Conservation (phyloP, 306 rosid species). For the Rosa rugosa region DNA sequence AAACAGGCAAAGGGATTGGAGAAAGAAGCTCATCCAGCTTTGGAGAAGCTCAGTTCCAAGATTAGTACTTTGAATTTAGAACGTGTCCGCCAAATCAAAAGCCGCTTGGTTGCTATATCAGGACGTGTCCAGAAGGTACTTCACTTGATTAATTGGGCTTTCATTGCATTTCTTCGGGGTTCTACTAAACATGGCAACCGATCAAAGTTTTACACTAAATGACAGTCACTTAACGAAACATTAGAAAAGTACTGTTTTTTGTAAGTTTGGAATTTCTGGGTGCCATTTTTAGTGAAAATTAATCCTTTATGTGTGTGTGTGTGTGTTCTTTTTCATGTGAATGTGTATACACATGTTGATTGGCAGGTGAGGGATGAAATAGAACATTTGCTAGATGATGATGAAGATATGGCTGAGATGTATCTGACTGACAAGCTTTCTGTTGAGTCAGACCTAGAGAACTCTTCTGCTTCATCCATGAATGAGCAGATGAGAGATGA, state of each 20-base stretch:
- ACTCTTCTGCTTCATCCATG: no score
- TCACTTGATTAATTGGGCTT: no score
- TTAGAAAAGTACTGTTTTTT: no score
- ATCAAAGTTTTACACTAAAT: no score
- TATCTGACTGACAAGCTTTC: constrained; percentile 74
- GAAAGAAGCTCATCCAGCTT: constrained; percentile 92
- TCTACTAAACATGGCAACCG: no score
- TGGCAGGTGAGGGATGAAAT: constrained; percentile 81
- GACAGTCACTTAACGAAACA: no score
- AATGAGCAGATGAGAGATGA: background rate
- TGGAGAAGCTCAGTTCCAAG: constrained; percentile 88
- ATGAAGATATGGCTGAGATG: constrained; percentile 99
- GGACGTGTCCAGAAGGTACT: constrained; percentile 89
- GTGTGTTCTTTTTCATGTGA: background rate
- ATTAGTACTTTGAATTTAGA: constrained; percentile 94
- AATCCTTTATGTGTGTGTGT: no score
- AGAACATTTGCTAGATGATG: constrained; percentile 89
- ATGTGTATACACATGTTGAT: background rate
- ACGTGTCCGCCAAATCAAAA: constrained; percentile 92
- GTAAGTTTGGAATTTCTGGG: no score
- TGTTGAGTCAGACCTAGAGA: no score
- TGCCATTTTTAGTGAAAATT: no score
- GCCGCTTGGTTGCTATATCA: constrained; percentile 90
- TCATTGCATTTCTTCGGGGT: no score
- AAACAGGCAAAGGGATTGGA: constrained; percentile 75